These are phyloP conservation scores for Plasmodium adleri DNA, from an alignment of 169 alveolate species.

Conservation along the genomic window DNA sequence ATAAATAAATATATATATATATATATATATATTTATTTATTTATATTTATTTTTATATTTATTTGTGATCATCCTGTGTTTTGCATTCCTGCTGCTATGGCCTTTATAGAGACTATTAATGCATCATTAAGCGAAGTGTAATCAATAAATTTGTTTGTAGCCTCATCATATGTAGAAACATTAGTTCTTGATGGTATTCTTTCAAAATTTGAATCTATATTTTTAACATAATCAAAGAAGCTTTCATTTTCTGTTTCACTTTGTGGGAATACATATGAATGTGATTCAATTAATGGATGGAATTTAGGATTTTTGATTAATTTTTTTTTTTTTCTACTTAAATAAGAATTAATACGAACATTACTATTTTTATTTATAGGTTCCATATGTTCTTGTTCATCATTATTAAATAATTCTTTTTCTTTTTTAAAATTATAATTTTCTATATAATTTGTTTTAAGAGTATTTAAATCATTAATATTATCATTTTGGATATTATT, in stretches of 20 bases:
- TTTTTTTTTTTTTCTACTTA: constrained; percentile 63
- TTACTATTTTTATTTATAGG: background rate
- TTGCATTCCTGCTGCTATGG: constrained; percentile 80
- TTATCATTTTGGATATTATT: background rate
- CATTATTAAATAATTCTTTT: background rate
- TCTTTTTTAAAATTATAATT: background rate
- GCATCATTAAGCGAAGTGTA: constrained; percentile 77
- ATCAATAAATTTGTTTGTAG: constrained; percentile 38
- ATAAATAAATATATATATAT: background rate
- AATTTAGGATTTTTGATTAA: constrained; percentile 70
- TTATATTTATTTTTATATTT: background rate
- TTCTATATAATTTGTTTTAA: background rate
- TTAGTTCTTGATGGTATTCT: constrained; percentile 10
- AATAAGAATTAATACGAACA: constrained; percentile 28
- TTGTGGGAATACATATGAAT: constrained; percentile 28
- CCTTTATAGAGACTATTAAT: constrained; percentile 71
- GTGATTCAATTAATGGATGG: constrained; percentile 26
- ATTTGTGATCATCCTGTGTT: constrained; percentile 71
- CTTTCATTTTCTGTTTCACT: constrained; percentile 36
- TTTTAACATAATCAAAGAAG: constrained; percentile 23
- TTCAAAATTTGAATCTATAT: background rate
- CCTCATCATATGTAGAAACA: constrained; percentile 22
- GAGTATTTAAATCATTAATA: background rate
- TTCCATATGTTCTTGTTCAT: background rate
- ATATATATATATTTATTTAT: background rate